Conservation (phyloP, 2,329 filamentous ascomycete species). For the Aureobasidium leucospermi region DNA sequence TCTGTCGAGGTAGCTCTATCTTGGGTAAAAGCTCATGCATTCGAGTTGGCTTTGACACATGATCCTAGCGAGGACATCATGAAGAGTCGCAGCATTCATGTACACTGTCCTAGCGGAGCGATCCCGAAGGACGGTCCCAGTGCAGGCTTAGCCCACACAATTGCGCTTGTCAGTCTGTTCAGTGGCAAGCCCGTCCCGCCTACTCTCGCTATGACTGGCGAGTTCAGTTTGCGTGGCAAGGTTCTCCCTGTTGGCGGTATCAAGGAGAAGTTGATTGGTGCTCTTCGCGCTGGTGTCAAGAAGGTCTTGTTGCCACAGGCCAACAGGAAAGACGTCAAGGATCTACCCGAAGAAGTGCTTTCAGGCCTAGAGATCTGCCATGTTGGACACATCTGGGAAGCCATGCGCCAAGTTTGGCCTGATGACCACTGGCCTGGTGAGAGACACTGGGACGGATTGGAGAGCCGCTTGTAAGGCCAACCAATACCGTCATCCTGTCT, state of each 20-base stretch:
- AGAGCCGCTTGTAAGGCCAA: conserved; percentile 62
- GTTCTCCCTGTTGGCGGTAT: conserved; percentile 95
- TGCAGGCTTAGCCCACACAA: conserved; percentile 87
- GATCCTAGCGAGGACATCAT: conserved; percentile 86
- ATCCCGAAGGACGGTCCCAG: conserved; percentile 85
- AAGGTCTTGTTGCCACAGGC: conserved; percentile 80
- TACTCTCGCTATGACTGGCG: conserved; percentile 88
- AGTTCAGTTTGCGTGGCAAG: conserved; percentile 72
- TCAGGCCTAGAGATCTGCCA: conserved; percentile 81
- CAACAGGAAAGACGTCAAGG: conserved; percentile 87
- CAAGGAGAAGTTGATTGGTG: conserved; percentile 97
- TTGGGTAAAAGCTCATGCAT: conserved; percentile 96
- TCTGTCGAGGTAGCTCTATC: conserved; percentile 91
- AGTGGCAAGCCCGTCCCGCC: conserved; percentile 78
- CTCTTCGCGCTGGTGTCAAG: conserved; percentile 86
- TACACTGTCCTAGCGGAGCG: conserved; percentile 90
- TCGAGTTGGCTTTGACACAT: conserved; percentile 74
- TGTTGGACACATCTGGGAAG: conserved; percentile 91
- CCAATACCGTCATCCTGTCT: background rate
- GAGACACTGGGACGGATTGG: conserved; percentile 59
- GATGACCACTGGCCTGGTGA: conserved; percentile 77
- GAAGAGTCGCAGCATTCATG: conserved; percentile 88
- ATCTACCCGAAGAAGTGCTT: conserved; percentile 83
- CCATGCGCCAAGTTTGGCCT: conserved; percentile 84
- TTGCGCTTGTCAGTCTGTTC: conserved; percentile 88